Percentiles rank a stretch among this genome's conserved stretches.
These are phyloP conservation scores for Solanum dulcamara DNA, from an alignment of 257 asterid species.

Conservation along the genomic window DNA sequence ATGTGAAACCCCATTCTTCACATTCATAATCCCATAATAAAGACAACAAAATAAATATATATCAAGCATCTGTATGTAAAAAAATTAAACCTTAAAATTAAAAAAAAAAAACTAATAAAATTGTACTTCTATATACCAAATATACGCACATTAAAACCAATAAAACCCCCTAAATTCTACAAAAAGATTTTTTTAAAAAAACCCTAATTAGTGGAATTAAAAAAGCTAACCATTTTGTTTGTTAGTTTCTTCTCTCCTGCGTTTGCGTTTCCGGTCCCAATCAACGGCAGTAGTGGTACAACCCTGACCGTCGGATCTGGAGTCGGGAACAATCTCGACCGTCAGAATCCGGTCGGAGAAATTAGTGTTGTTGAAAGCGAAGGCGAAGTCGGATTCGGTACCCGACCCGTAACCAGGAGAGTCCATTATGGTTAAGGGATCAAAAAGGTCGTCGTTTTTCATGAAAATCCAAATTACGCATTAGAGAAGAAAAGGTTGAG, in stretches of 20 bases:
- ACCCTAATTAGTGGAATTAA: not conserved
- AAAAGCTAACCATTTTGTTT: not conserved
- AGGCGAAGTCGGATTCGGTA: constrained; percentile 33
- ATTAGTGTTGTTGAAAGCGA: constrained; percentile 65
- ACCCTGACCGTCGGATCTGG: constrained; percentile 33
- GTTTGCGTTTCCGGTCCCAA: not conserved
- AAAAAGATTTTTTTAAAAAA: not conserved
- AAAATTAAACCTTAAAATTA: not conserved
- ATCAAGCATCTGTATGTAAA: not conserved
- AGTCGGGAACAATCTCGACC: constrained; percentile 51
- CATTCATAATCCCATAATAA: not conserved
- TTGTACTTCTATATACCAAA: not conserved
- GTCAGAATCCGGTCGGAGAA: constrained; percentile 67
- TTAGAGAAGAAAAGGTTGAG: not conserved
- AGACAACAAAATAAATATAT: not conserved
- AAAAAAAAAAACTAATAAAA: not conserved
- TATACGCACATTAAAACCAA: not conserved
- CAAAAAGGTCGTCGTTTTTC: not conserved
- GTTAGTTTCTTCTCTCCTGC: not conserved
- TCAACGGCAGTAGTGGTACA: constrained; percentile 20
- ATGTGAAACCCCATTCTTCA: not conserved
- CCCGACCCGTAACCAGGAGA: constrained; percentile 15
- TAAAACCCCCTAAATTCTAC: not conserved
- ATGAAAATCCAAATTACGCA: not conserved
- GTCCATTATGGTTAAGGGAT: constrained; percentile 14